A percentile compares a stretch with the other conserved stretches of the same genome.
phyloP scores from a whole-genome alignment of 352 stramenopile species.

The Plasmopara muralis region DNA sequence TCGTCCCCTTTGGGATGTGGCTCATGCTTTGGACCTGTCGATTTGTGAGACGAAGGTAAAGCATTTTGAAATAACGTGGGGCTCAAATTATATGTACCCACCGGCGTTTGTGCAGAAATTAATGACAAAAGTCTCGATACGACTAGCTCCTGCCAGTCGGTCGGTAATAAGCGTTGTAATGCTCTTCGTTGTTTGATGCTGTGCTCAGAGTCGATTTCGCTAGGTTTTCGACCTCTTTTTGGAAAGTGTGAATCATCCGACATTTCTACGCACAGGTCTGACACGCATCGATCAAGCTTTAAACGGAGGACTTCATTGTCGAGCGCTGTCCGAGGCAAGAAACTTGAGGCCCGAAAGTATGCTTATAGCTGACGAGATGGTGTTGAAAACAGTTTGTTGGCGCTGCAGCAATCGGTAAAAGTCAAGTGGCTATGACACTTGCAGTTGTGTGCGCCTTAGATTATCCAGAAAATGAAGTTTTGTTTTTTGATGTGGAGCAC shows the following conservation, averaged over 20 bases:
- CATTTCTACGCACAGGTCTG: conserved; percentile 57
- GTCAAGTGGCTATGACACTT: conserved; percentile 67
- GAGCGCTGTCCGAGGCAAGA: conserved; percentile 46
- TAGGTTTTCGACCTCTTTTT: conserved; percentile 80
- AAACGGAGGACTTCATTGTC: conserved; percentile 49
- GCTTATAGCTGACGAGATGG: conserved; percentile 4
- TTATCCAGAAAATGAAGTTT: conserved; percentile 41
- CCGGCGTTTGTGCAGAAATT: conserved; percentile 31
- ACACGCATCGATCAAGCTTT: conserved; percentile 53
- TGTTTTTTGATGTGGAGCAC: conserved; percentile 70
- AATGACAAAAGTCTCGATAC: conserved; percentile 47
- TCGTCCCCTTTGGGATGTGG: conserved; percentile 51
- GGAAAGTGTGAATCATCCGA: conserved; percentile 56
- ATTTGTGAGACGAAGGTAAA: conserved; percentile 49
- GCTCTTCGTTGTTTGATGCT: conserved; percentile 1
- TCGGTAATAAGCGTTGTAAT: conserved; percentile 25
- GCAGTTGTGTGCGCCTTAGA: conserved; percentile 60
- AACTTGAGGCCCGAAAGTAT: conserved; percentile 3
- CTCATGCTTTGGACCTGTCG: conserved; percentile 57
- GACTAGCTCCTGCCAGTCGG: conserved; percentile 35
- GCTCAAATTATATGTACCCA: conserved; percentile 4
- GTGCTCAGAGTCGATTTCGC: neutral
- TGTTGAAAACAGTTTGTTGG: conserved; percentile 47
- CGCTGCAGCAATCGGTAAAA: conserved; percentile 68
- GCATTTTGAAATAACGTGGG: neutral